These are phyloP conservation scores for Lactuca sativa DNA, from an alignment of 129 eudicot species.

Conservation along the genomic window DNA sequence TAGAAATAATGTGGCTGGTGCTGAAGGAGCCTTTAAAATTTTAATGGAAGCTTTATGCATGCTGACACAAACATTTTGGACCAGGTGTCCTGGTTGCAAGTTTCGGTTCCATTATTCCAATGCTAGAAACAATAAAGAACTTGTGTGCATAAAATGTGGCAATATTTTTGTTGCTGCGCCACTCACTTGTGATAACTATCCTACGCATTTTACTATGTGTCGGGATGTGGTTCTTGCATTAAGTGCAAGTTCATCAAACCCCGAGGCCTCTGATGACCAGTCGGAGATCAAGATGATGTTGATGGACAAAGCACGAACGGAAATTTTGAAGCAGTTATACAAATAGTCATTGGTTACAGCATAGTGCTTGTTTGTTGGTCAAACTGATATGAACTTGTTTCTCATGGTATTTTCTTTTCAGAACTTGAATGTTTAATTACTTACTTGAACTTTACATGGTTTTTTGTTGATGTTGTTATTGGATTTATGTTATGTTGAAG, in stretches of 20 bases:
- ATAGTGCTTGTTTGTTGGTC: too few species aligned
- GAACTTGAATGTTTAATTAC: too few species aligned
- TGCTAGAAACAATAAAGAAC: background rate
- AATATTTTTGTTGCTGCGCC: conserved; percentile 7
- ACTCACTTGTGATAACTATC: background rate
- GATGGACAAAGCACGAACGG: too few species aligned
- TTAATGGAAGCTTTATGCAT: conserved; percentile 20
- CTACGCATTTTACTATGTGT: conserved; percentile 2
- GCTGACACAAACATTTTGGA: conserved; percentile 16
- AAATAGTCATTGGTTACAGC: too few species aligned
- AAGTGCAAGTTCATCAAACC: background rate
- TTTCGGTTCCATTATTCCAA: conserved; percentile 9
- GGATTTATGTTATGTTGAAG: too few species aligned
- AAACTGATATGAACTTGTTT: too few species aligned
- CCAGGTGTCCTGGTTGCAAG: conserved; percentile 14
- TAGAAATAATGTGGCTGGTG: conserved; percentile 8
- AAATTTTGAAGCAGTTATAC: too few species aligned
- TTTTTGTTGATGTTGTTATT: too few species aligned
- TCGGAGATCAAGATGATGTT: too few species aligned
- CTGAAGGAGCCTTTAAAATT: conserved; percentile 22
- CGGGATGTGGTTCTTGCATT: conserved; percentile 24
- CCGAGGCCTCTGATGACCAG: background rate
- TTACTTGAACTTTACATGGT: too few species aligned
- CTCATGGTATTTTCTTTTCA: too few species aligned
- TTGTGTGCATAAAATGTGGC: conserved; percentile 16